Conservation (phyloP, 2,329 filamentous ascomycete species). For the Pseudonectria buxi region DNA sequence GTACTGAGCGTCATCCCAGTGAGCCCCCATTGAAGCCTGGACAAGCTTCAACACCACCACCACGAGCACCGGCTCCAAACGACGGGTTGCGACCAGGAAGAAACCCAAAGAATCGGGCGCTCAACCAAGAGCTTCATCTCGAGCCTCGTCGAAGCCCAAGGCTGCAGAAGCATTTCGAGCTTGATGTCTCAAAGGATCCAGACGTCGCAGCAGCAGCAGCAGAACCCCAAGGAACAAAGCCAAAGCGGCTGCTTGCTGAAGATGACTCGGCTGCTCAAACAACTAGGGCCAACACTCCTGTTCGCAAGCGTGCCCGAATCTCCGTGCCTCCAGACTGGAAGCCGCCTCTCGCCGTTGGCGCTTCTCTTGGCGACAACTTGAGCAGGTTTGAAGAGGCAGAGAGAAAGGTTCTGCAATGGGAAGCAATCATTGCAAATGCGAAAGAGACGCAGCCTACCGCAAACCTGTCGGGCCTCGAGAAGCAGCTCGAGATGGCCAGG, state of each 20-base stretch:
- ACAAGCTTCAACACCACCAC: background rate
- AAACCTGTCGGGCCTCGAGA: slow-evolving; percentile 16
- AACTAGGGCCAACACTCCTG: background rate
- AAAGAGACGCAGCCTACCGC: slow-evolving; percentile 12
- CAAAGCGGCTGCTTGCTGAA: no score
- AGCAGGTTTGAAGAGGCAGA: slow-evolving; percentile 18
- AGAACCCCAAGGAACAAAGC: no score
- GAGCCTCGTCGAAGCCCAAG: no score
- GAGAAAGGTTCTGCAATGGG: slow-evolving; percentile 17
- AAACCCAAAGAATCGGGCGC: slow-evolving; percentile 11
- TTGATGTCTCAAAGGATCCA: no score
- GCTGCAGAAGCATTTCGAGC: no score
- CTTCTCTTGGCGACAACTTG: slow-evolving; percentile 16
- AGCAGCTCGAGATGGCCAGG: slow-evolving; percentile 8
- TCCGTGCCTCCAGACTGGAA: slow-evolving; percentile 13
- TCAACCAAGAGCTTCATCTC: slow-evolving; percentile 5
- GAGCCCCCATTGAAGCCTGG: background rate
- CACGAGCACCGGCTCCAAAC: background rate
- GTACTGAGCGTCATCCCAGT: background rate
- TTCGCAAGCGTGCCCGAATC: slow-evolving; percentile 1
- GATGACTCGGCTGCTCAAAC: no score
- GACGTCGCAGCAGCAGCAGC: no score
- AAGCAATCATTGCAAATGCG: slow-evolving; percentile 16
- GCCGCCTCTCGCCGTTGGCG: slow-evolving; percentile 17
- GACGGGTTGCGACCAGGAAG: slow-evolving; percentile 14